Evolutionary conservation across 176 grass and related monocot genomes (phyloP), one percentile per base, ranked within the genome.

Genomic region (Pontederia paniculata): DNA sequence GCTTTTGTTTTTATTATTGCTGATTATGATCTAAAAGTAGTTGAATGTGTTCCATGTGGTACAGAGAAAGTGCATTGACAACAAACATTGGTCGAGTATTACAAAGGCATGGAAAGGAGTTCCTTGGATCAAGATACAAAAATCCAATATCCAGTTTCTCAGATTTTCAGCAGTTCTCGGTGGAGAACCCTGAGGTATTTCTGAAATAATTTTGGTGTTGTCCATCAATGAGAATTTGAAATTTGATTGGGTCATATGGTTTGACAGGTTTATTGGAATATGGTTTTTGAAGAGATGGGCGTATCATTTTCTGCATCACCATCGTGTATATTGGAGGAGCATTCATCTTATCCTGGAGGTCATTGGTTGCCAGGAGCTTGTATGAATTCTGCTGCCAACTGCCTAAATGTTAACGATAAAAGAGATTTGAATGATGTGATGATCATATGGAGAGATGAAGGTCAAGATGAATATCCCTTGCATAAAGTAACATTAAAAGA

Each of bases 391-490:
- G 86, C 91, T 17, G 73, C 10, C 0, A 87, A 90, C 56, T 97
- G 91, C 66, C 55, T 97, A 58, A 66, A 12, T 21, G 67, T 72
- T 67, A 97, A 89, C 70, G 75, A 65, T 0, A 80, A 85, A 9
- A 82, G 74, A 69, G 65, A 17, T 25, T 59, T 81, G 4, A 42
- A 73, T 21, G 72, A 77, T 60, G 65, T 31, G 10, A 73, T 81
- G 55, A 72, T 97, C 52, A 58, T 90, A 17, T 97, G 86, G 91
- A 83, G 77, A 65, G 91, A 97, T 2, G 91, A 97, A 73, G 83
- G 83, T 37, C 78, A 67, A 71, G 86, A 90, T 72, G 66, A 66
- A 12, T 70, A 74, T 41, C 65, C 83, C 68, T 69, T 97, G 10
- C 86, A 88, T 71, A 61, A 57, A 44, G 63, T 90, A 71, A 81